Base-by-base conservation (phyloP, 805 yeast species). In the Lipomyces chichibuensis region DNA sequence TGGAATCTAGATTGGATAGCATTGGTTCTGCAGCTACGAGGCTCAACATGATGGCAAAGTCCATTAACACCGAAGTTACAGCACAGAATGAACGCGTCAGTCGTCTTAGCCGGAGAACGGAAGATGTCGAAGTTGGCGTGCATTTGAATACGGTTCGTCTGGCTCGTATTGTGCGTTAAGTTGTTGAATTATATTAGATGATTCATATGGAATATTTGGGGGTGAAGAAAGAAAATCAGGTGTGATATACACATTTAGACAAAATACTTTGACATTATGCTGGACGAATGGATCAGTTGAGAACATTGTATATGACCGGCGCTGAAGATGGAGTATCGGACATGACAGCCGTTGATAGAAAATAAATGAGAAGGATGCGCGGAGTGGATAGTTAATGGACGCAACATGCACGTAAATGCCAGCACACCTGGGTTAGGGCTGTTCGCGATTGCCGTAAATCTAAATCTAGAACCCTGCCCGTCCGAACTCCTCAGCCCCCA, bases 41-140 rank as follows among this genome's bases (percentile, higher is more conserved):
- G 67, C 84, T 94, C 78, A 88, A 87, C 76, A 84, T 82, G 69
- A 82, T 91, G 63, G 97, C 98, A 2, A 75, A 83, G 65, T 82
- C 90, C 2, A 87, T 91, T 75, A 87, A 91, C 63, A 84, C 84
- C 37, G 98, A 94, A 79, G 84, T 95, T 57, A 87, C 87, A 63
- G 82, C 86, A 43, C 99, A 94, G 79, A 92, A 91, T 75, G 77
- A 77, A 33, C 87, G 96, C 72, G 81, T 95, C 72, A 85, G 84
- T 65, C 83, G 86, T 69, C 88, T 95, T 71, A 94, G 91, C 73
- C 92, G 91, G 72, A 88, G 89, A 75, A 90, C 97, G 2, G 96
- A 91, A 75, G 84, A 85, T 62, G 83, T 92, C 75, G 98, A 94
- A 77, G 88, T 91, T 66, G 88, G 88, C 75, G 88, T 94, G 62